Conservation (phyloP, 176 grass and related monocot genomes). For the Ensete ventricosum region DNA sequence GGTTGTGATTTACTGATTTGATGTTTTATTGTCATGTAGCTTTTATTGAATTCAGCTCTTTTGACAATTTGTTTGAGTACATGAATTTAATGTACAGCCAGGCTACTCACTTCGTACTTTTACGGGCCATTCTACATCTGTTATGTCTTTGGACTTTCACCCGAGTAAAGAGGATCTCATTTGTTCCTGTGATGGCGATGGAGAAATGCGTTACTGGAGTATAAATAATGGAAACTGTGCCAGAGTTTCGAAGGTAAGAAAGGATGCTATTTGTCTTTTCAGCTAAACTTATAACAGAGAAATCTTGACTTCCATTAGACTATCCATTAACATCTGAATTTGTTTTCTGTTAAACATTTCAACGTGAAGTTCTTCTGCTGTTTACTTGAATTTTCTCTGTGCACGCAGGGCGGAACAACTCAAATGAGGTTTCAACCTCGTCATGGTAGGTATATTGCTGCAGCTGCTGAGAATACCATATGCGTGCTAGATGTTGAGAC, state of each 20-base stretch:
- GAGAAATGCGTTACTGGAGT: constrained; percentile 40
- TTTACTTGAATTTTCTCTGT: no score
- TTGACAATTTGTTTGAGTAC: background rate
- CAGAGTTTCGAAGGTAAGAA: constrained; percentile 22
- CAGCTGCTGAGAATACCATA: constrained; percentile 18
- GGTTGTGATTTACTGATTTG: background rate
- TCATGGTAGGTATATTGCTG: constrained; percentile 21
- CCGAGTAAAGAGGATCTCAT: constrained; percentile 34
- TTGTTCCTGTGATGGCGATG: constrained; percentile 46
- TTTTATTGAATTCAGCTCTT: background rate
- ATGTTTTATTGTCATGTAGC: background rate
- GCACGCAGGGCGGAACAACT: constrained; percentile 16
- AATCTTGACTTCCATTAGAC: background rate
- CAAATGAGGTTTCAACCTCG: constrained; percentile 30
- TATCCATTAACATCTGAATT: background rate
- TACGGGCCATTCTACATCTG: constrained; percentile 35
- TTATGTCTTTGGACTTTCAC: constrained; percentile 53
- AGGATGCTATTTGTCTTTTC: background rate
- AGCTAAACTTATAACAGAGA: no score
- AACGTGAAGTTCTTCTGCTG: background rate
- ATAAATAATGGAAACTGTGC: constrained; percentile 28
- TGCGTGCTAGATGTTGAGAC: constrained; percentile 24
- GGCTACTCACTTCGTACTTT: constrained; percentile 33
- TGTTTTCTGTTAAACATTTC: background rate
- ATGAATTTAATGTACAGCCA: constrained; percentile 26